Conservation (phyloP, 2,329 filamentous ascomycete genomes). For the Lachnellula suecica region DNA sequence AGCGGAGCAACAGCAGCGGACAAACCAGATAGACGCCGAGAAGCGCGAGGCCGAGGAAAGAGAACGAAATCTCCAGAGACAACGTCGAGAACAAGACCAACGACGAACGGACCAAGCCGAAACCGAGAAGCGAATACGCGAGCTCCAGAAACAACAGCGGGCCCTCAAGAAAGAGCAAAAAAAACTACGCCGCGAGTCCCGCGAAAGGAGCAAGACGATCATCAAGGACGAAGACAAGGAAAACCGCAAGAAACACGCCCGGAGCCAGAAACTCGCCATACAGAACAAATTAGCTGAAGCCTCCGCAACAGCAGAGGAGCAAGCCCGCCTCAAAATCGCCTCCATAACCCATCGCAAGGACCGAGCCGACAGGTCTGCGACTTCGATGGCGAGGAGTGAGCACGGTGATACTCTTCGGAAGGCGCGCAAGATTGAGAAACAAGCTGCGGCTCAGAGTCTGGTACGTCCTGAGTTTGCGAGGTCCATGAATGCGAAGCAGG, state of each 20-base stretch:
- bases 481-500: not conserved
- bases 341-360: not conserved
- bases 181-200: not conserved
- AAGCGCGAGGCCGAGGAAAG: not conserved
- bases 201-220: not conserved
- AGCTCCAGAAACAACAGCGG: too few species aligned
- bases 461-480: not conserved
- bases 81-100: too few species aligned
- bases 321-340: too few species aligned
- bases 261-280: not conserved
- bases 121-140: not conserved
- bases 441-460: not conserved
- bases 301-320: not conserved
- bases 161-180: not conserved
- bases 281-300: not conserved
- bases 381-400: not conserved
- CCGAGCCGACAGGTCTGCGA: not conserved
- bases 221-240: not conserved
- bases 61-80: not conserved
- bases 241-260: not conserved
- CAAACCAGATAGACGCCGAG: too few species aligned
- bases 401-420: not conserved
- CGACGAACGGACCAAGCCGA: not conserved
- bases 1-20: not conserved
- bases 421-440: not conserved